phyloP scores from a whole-genome alignment of 2,329 filamentous ascomycete genomes.

The Chlorencoelia australis region DNA sequence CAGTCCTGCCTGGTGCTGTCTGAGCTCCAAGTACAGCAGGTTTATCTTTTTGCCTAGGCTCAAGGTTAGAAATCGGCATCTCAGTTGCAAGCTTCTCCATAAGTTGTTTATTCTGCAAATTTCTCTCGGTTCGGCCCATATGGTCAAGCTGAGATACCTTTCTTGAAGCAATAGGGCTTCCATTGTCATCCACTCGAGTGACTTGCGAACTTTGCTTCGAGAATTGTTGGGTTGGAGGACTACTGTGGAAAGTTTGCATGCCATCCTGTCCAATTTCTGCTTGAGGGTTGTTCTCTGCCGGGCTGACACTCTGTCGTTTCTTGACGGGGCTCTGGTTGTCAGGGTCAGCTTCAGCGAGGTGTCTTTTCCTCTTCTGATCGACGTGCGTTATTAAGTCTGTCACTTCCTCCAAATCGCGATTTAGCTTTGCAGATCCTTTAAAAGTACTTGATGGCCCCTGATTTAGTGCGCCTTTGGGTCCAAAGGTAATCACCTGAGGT shows the following conservation, averaged over 20 bases:
- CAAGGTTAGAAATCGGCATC: too few relatives aligned
- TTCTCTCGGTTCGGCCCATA: constrained; percentile 9
- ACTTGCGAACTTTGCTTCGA: constrained; percentile 14
- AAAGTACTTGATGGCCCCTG: constrained; percentile 13
- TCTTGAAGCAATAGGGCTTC: constrained; percentile 18
- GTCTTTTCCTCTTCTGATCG: background rate
- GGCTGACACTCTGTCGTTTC: constrained; percentile 12
- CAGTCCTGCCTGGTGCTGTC: background rate
- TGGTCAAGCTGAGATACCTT: constrained; percentile 9
- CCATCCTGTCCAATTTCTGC: background rate
- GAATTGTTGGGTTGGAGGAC: background rate
- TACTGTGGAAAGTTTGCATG: background rate
- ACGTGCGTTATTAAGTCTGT: constrained; percentile 1
- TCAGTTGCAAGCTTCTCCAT: too few relatives aligned
- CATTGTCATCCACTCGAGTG: constrained; percentile 19
- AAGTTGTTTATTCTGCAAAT: too few relatives aligned
- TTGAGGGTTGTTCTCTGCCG: background rate
- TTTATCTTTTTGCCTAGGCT: too few relatives aligned
- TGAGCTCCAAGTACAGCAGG: too few relatives aligned
- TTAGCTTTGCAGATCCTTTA: background rate
- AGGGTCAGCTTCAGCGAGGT: background rate
- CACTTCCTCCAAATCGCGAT: background rate
- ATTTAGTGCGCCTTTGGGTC: constrained; percentile 14
- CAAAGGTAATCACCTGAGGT: constrained; percentile 15
- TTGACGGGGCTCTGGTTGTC: constrained; percentile 4